phyloP scores from a whole-genome alignment of 2,329 filamentous ascomycete genomes.

The Ophiostoma angusticollis region DNA sequence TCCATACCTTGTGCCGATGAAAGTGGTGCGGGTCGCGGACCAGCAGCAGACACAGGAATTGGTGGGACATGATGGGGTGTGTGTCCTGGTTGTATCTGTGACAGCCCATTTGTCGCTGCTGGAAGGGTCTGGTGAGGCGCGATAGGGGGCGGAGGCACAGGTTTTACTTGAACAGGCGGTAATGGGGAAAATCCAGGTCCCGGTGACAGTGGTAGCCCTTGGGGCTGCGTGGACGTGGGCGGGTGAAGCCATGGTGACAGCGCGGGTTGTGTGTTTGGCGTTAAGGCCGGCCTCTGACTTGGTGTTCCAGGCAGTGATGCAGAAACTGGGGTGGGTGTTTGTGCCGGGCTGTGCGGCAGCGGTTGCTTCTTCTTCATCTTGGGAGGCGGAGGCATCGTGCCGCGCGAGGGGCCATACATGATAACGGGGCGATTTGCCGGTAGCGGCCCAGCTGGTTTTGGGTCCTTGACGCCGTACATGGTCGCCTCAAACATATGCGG shows the following conservation, averaged over 20 bases:
- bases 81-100: no score
- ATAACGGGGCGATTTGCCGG: constrained; percentile 41
- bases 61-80: no score
- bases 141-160: no score
- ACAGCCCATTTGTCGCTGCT: no score
- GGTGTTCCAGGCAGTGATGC: constrained; percentile 3
- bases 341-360: constrained; percentile 14
- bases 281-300: neutral
- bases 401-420: constrained; percentile 53
- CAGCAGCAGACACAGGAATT: no score
- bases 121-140: no score
- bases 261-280: neutral
- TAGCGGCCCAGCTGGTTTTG: constrained; percentile 34
- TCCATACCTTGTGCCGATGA: constrained; percentile 21
- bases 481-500: constrained; percentile 69
- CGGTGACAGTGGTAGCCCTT: no score
- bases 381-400: constrained; percentile 39
- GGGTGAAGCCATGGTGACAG: constrained; percentile 11
- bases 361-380: constrained; percentile 16
- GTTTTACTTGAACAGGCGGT: no score
- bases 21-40: constrained; percentile 15
- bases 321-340: constrained; percentile 14
- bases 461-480: constrained; percentile 58
- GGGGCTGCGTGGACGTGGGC: neutral
- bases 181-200: no score